Evolutionary conservation across 1,284 basidiomycete genomes (phyloP), one percentile per base, ranked within the genome.

Genomic region (Irpex sp.): DNA sequence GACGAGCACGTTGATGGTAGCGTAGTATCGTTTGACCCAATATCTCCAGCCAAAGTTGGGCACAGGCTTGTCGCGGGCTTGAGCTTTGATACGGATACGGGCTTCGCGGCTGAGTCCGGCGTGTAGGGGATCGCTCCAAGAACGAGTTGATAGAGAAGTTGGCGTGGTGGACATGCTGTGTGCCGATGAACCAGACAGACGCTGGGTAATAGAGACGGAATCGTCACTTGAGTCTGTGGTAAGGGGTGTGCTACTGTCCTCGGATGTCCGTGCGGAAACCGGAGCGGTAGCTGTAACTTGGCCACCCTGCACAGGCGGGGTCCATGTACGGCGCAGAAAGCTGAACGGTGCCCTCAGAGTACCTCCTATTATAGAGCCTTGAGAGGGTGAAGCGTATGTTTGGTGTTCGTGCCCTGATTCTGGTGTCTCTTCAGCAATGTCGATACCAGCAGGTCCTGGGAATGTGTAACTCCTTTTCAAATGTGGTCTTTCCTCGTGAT

Each of bases 91-190:
- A 8, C 73, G 57, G 52, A 72, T 17, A 2, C 73, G 65, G 31
- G 73, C 65, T 63, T 74, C 73, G 5, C 71, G 68, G 56, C 73
- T 74, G 49, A 74, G 63, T 11, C 72, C 73, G 49, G 67, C 68
- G 37, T 69, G 72, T 31, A 72, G 62, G n/a, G 67, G 66, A 61
- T 71, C 73, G 63, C 66, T 67, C 71, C 71, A 73, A 21, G 69
- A 66, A 57, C 62, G 66, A 17, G 67, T 61, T 31, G 66, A 66
- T n/a, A 69, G 63, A 9, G 68, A 71, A 54, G 69, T 68, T 60
- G 68, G 67, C 44, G 69, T 69, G 4, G 66, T 56, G 19, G 56
- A 56, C 34, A 36, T 3, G 36, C 26, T 26, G 37, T 57, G 31
- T 59, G 57, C 37, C 7, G 58, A 54, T 17, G 67, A 64, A 34